Conservation (phyloP, 768 basidiomycete genomes). For the Termitomyces sp. region DNA sequence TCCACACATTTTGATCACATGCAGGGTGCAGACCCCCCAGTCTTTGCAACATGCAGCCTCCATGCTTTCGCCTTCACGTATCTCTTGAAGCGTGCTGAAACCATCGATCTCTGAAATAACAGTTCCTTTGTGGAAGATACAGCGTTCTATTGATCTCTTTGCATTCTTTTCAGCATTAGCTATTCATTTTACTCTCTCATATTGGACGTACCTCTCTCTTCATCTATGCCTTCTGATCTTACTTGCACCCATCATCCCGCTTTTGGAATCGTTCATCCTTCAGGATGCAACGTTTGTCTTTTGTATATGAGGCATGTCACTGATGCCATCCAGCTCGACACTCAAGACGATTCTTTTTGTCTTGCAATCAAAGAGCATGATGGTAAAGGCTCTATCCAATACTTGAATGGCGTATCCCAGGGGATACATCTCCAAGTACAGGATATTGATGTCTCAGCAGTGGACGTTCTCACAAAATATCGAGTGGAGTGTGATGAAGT, state of each 20-base stretch:
- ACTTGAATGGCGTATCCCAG: conserved; percentile 14
- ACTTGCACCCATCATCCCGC: conserved; percentile 17
- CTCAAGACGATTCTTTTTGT: conserved; percentile 12
- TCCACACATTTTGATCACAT: not conserved
- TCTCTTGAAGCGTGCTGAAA: not conserved
- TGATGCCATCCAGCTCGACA: conserved; percentile 6
- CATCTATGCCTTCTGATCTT: not conserved
- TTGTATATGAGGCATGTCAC: conserved; percentile 19
- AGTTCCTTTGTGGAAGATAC: not conserved
- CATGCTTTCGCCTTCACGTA: not conserved
- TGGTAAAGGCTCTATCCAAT: conserved; percentile 11
- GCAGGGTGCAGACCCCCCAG: not conserved
- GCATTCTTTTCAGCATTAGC: not conserved
- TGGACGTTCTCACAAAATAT: conserved; percentile 16
- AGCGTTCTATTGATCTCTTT: not conserved
- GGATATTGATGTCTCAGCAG: conserved; percentile 5
- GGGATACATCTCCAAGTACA: conserved; percentile 14
- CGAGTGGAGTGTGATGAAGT: conserved; percentile 24
- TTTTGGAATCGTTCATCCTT: conserved; percentile 18
- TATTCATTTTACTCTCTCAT: not conserved
- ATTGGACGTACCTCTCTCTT: not conserved
- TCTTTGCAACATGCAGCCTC: conserved; percentile 1
- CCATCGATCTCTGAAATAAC: not conserved
- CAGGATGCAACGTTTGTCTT: conserved; percentile 14
- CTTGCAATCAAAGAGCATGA: conserved; percentile 16